These are phyloP conservation scores for Volvox reticuliferus DNA, from an alignment of 139 green algal species.

Conservation along the genomic window DNA sequence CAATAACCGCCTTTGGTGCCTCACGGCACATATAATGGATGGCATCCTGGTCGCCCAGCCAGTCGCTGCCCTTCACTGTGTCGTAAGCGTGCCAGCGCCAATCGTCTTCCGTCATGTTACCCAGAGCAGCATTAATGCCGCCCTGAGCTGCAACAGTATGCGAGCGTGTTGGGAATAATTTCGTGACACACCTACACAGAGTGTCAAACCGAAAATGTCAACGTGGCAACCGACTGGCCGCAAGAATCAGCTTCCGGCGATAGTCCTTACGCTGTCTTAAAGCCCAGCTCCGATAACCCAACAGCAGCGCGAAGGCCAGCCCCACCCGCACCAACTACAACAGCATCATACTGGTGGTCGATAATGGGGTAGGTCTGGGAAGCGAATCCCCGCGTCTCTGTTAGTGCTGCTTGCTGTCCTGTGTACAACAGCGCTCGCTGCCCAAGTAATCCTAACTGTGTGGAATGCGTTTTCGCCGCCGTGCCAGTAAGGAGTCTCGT, in stretches of 20 bases:
- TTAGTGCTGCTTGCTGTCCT: neutral
- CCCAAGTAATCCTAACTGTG: neutral
- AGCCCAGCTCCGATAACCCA: constrained; percentile 92
- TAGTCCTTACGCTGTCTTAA: constrained; percentile 95
- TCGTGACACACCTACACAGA: constrained; percentile 94
- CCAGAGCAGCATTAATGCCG: constrained; percentile 99
- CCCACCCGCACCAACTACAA: constrained; percentile 92
- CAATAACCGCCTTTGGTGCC: constrained; percentile 95
- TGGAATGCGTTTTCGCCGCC: neutral
- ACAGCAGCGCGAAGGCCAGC: constrained; percentile 96
- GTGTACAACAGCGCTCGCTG: neutral
- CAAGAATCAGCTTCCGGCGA: constrained; percentile 15
- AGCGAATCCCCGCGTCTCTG: constrained; percentile 24
- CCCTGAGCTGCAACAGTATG: constrained; percentile 99
- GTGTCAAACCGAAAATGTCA: neutral
- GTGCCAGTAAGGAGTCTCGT: neutral
- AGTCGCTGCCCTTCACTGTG: constrained; percentile 99
- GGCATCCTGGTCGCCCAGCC: constrained; percentile 95
- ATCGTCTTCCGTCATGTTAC: constrained; percentile 99
- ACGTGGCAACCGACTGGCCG: constrained; percentile 15
- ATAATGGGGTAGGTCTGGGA: constrained; percentile 88
- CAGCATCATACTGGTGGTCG: constrained; percentile 97
- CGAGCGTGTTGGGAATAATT: constrained; percentile 99
- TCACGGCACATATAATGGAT: constrained; percentile 91
- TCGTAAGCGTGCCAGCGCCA: constrained; percentile 99